Evolutionary conservation across 2,329 filamentous ascomycete species (phyloP), one percentile per base, ranked within the genome.

Genomic region (Cercospora canescens): DNA sequence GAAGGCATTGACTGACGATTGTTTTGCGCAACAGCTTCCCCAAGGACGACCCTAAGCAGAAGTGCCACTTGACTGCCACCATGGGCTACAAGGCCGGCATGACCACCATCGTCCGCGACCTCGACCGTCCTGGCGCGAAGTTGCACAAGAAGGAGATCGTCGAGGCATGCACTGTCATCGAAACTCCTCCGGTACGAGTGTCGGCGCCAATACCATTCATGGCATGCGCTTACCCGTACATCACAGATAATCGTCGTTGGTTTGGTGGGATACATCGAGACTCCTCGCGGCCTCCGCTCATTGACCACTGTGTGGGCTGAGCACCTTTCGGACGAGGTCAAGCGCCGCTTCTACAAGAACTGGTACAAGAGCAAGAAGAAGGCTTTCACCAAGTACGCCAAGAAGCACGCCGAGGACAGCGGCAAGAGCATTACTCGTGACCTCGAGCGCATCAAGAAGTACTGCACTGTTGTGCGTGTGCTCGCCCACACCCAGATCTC

Each of bases 351-450:
- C 93, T 99, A 99, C 92, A 98, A 98, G 93, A 99, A 99, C 91
- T 99, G 95, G 95, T 99, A 99, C 92, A 97, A 97, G 91, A 93
- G 90, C 89, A 99, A 99, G 94, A 98, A 97, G 93, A 99, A 99
- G 94, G 95, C 95, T 71, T 99, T 99, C 88, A 99, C 95, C 89
- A 97, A 96, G 89, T 99, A 99, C 87, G 93, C 95, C 88, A 99
- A 98, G 93, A 94, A 96, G 90, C 93, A 98, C 91, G 93, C 94
- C 73, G 94, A 98, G 88, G 90, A 85, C 87, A 91, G 84, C 85
- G 94, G 93, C 79, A 86, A 92, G 77, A 93, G 92, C 80, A 91
- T 98, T 87, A 93, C 91, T 84, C 92, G 92, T 81, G 95, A 99
- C 86, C 90, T 99, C 81, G 95, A 98, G 91, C 94, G 95, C 85